These are phyloP conservation scores for Anaeromyces robustus DNA, from an alignment of 192 early-diverging fungal species.

Conservation along the genomic window DNA sequence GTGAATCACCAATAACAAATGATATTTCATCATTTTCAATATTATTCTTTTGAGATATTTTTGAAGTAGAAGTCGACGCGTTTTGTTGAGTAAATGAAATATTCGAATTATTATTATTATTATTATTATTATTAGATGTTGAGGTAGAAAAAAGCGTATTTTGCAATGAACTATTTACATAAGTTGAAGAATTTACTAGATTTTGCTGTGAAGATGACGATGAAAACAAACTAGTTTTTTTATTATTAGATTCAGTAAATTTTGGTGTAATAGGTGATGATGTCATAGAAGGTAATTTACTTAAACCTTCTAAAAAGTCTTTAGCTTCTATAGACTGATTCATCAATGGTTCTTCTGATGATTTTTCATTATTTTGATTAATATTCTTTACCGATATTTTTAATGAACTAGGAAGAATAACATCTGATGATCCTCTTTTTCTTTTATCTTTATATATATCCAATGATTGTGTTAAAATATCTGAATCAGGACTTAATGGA, in stretches of 20 bases:
- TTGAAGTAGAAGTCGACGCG: neutral
- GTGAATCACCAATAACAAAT: neutral
- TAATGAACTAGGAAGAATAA: neutral
- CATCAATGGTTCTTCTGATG: neutral
- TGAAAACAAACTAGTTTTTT: neutral
- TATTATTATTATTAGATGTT: neutral
- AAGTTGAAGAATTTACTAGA: neutral
- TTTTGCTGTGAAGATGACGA: neutral
- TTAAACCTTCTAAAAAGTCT: neutral
- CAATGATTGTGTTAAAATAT: neutral
- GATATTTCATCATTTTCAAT: neutral
- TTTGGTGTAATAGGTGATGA: neutral
- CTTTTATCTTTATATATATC: neutral
- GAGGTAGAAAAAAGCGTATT: too few species aligned
- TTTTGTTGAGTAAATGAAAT: too few species aligned
- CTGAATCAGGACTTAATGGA: neutral
- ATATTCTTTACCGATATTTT: neutral
- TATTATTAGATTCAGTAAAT: neutral
- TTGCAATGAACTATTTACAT: neutral
- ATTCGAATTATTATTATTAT: neutral
- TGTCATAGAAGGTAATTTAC: neutral
- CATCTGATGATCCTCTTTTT: neutral
- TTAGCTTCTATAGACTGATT: neutral
- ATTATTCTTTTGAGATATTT: neutral
- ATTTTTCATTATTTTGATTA: neutral